Evolutionary conservation across 176 grass and related monocot genomes (phyloP).

Genomic region (Ananas comosus): DNA sequence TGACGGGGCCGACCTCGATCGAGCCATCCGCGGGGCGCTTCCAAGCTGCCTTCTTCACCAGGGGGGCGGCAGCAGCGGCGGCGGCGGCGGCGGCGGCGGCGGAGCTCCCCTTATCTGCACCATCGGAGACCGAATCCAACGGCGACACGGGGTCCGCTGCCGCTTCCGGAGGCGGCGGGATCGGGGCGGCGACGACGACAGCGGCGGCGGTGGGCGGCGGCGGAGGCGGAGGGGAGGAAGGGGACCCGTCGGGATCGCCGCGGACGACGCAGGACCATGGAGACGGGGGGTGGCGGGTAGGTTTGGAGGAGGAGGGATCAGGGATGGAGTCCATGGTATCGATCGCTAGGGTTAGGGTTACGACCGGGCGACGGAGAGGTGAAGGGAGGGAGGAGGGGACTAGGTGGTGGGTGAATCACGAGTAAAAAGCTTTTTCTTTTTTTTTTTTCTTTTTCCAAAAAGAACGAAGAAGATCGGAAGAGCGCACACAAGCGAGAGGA

Average conservation of each 20-base stretch:
- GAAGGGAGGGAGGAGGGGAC: background rate
- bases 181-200: background rate
- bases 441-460: background rate
- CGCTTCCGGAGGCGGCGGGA: background rate
- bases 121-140: background rate
- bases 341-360: background rate
- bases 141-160: background rate
- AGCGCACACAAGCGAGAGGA: background rate
- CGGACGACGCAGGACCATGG: background rate
- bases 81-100: background rate
- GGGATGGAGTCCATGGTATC: background rate
- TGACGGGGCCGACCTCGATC: constrained; percentile 23
- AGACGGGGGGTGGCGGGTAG: background rate
- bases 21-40: constrained; percentile 39
- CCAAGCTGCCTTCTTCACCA: constrained; percentile 51
- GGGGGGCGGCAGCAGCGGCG: background rate
- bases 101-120: background rate
- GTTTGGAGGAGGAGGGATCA: background rate
- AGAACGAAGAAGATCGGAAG: background rate
- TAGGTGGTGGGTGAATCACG: background rate
- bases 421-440: background rate
- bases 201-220: too few relatives aligned
- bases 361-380: background rate
- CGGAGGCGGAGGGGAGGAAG: too few relatives aligned
- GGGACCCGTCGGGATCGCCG: background rate